Conservation (phyloP, 768 basidiomycete species). For the Lactarius sp. region DNA sequence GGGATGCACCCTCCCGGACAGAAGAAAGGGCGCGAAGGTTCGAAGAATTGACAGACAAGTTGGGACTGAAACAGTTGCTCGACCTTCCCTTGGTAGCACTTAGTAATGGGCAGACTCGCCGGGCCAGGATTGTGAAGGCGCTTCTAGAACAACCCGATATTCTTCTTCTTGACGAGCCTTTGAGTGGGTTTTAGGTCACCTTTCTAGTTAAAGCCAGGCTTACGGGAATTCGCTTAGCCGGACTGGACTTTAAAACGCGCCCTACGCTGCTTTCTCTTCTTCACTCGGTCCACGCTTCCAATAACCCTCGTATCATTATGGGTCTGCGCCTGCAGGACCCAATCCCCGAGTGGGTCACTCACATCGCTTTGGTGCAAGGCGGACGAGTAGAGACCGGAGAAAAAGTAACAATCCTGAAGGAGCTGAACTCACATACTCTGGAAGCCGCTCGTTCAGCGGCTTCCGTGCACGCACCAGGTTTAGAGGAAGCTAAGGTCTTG, state of each 20-base stretch:
- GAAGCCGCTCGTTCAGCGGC: not conserved
- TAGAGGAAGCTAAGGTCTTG: conserved; percentile 37
- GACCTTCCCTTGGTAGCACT: conserved; percentile 81
- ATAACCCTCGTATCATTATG: conserved; percentile 57
- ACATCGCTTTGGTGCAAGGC: conserved; percentile 51
- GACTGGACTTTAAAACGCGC: conserved; percentile 63
- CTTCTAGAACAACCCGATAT: conserved; percentile 66
- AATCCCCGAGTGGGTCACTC: conserved; percentile 67
- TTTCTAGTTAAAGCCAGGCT: not conserved
- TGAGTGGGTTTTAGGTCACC: conserved; percentile 48
- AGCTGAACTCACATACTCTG: not conserved
- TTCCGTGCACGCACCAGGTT: not conserved
- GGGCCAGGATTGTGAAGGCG: conserved; percentile 78
- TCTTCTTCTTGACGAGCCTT: conserved; percentile 86
- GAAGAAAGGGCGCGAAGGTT: conserved; percentile 36
- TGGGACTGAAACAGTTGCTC: conserved; percentile 61
- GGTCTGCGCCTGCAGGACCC: conserved; percentile 66
- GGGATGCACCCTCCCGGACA: conserved; percentile 23
- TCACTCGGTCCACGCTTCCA: conserved; percentile 43
- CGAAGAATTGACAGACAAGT: conserved; percentile 45
- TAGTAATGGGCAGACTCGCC: conserved; percentile 87
- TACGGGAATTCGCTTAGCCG: conserved; percentile 46
- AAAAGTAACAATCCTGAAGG: conserved; percentile 41
- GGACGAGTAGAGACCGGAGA: conserved; percentile 48
- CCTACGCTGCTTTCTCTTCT: conserved; percentile 52